A percentile compares a stretch with the other conserved stretches of the same genome.
Evolutionary conservation across 2,329 filamentous ascomycete genomes (phyloP).

Genomic region (Bimuria novae-zelandiae): DNA sequence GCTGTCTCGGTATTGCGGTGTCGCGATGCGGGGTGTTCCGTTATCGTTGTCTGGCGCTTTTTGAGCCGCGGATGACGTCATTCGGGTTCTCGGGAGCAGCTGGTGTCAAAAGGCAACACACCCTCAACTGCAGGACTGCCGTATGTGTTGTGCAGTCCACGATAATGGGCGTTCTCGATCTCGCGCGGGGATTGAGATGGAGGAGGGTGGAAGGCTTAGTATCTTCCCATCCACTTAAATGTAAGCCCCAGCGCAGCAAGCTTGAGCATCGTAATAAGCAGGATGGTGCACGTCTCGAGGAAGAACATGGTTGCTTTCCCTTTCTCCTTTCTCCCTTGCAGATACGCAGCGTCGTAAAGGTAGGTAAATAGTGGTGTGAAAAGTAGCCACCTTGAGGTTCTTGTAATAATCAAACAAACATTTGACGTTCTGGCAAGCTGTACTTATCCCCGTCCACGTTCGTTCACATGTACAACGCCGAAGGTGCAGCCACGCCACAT

Average conservation of each 20-base stretch:
- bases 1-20: conserved; percentile 1
- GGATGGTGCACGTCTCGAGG: conserved; percentile 27
- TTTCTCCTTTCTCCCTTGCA: not conserved
- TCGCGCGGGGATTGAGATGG: not conserved
- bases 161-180: no score
- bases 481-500: no score
- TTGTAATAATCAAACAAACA: no score
- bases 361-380: not conserved
- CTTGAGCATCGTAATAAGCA: conserved; percentile 36
- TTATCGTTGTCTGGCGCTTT: not conserved
- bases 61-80: conserved; percentile 11
- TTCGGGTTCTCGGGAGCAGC: not conserved
- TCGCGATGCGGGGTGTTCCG: not conserved
- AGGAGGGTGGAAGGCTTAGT: conserved; percentile 15
- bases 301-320: conserved; percentile 12
- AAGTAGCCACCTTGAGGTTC: not conserved
- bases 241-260: conserved; percentile 36
- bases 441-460: no score
- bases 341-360: not conserved
- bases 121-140: not conserved
- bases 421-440: no score
- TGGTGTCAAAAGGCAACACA: not conserved
- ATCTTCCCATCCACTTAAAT: conserved; percentile 32
- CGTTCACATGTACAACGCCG: no score
- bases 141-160: no score